Evolutionary conservation across 441 rosid species (phyloP).

Genomic region (Mallotus repandus): DNA sequence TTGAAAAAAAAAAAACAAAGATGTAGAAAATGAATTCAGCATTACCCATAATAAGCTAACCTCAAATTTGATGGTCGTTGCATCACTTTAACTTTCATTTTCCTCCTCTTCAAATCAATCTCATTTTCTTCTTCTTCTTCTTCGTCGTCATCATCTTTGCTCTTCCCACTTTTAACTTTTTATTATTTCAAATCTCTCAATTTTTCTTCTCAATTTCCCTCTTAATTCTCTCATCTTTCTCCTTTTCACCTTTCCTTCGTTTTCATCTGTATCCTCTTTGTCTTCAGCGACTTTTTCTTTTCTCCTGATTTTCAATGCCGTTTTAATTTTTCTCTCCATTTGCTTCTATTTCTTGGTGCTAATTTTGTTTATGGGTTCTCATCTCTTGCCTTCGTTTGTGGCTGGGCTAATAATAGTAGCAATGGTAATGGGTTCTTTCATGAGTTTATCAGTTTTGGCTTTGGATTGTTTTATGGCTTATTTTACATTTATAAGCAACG

Average conservation of each 20-base stretch:
- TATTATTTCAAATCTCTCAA: constrained; percentile 36
- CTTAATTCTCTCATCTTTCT: constrained; percentile 34
- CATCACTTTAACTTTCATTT: constrained; percentile 48
- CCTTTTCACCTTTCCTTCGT: constrained; percentile 40
- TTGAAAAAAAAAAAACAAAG: too few relatives aligned
- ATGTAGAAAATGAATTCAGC: too few relatives aligned
- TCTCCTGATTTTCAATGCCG: constrained; percentile 52
- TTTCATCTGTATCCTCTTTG: constrained; percentile 34
- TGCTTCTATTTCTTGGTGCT: constrained; percentile 44
- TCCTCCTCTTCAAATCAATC: constrained; percentile 46
- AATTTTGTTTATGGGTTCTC: constrained; percentile 54
- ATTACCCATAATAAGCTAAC: too few relatives aligned
- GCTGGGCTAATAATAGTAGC: constrained; percentile 7
- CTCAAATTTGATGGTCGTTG: too few relatives aligned
- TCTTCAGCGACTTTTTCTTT: constrained; percentile 25
- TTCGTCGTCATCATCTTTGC: constrained; percentile 11
- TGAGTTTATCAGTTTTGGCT: too few relatives aligned
- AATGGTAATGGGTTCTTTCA: constrained; percentile 31
- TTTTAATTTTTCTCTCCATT: constrained; percentile 41
- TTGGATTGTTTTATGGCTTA: constrained; percentile 57
- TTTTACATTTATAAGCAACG: constrained; percentile 50
- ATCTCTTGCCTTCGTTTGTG: constrained; percentile 42
- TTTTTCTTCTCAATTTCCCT: constrained; percentile 61
- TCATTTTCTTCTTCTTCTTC: constrained; percentile 13
- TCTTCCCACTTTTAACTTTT: constrained; percentile 35